Evolutionary conservation across 2,329 filamentous ascomycete species (phyloP).

Genomic region (Monilinia polystroma): DNA sequence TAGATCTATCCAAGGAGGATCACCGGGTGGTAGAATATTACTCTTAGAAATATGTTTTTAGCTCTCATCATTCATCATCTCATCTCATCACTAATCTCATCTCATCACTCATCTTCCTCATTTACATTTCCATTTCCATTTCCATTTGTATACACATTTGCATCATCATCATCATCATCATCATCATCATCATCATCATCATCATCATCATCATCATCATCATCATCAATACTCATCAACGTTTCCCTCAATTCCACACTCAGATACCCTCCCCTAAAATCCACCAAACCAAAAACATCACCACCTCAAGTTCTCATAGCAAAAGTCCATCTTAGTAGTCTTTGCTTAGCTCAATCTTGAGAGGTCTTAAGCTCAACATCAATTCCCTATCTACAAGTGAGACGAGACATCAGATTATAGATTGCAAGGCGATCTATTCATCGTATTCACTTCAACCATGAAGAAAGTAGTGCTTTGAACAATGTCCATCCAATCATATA

Average conservation of each 20-base stretch:
- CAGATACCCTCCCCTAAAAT: background rate
- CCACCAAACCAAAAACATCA: no score
- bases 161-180: background rate
- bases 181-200: no score
- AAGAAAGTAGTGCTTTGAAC: conserved; percentile 33
- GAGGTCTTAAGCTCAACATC: no score
- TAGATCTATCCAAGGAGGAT: background rate
- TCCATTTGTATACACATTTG: background rate
- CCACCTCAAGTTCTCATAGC: no score
- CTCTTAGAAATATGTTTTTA: no score
- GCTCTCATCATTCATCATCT: background rate
- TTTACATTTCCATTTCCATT: background rate
- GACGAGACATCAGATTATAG: conserved; percentile 45
- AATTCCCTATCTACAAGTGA: conserved; percentile 48
- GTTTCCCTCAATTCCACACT: background rate
- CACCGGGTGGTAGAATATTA: no score
- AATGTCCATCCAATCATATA: conserved; percentile 52
- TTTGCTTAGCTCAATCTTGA: no score
- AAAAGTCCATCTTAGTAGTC: no score
- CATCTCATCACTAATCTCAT: no score
- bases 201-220: no score
- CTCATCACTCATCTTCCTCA: background rate
- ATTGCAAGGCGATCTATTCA: conserved; percentile 43
- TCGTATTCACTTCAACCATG: conserved; percentile 30
- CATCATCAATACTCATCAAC: background rate